A percentile compares a stretch with the other conserved stretches of the same genome.
Conservation (phyloP, 2,329 filamentous ascomycete species). For the Alternaria gaisen region DNA sequence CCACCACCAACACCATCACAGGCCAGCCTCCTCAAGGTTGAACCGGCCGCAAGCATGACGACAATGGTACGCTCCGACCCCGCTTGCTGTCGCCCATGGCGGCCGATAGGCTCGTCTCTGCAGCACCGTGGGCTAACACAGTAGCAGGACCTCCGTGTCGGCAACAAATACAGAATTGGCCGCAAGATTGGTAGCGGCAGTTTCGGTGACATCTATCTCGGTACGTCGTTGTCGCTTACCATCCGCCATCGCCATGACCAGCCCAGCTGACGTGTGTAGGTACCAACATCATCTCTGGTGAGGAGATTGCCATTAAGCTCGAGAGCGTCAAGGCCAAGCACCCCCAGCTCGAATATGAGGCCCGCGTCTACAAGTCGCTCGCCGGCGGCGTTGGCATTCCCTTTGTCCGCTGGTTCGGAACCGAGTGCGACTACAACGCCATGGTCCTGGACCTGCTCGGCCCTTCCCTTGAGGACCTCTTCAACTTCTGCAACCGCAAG, state of each 20-base stretch:
- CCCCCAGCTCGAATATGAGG: slow-evolving; percentile 98
- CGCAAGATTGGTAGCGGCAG: slow-evolving; percentile 98
- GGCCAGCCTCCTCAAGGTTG: slow-evolving; percentile 49
- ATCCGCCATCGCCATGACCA: neutral
- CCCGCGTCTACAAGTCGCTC: slow-evolving; percentile 87
- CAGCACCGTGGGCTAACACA: slow-evolving; percentile 35
- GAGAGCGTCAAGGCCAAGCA: slow-evolving; percentile 99
- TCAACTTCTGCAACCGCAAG: slow-evolving; percentile 99
- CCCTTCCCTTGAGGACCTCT: slow-evolving; percentile 94
- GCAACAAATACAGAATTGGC: slow-evolving; percentile 99
- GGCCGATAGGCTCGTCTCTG: slow-evolving; percentile 21
- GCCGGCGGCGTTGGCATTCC: slow-evolving; percentile 97
- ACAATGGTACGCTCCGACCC: slow-evolving; percentile 65
- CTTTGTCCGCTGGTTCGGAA: slow-evolving; percentile 99
- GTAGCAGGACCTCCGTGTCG: slow-evolving; percentile 91
- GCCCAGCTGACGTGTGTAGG: slow-evolving; percentile 60
- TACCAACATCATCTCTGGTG: slow-evolving; percentile 99
- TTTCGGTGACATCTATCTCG: slow-evolving; percentile 97
- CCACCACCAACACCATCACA: slow-evolving; percentile 27
- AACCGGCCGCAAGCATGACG: slow-evolving; percentile 61
- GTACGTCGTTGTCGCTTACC: slow-evolving; percentile 54
- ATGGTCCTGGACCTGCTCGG: slow-evolving; percentile 98
- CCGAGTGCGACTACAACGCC: slow-evolving; percentile 99
- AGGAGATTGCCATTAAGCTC: slow-evolving; percentile 99
- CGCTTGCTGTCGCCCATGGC: slow-evolving; percentile 40